Base-by-base conservation (phyloP, 2,329 filamentous ascomycete genomes). In the Leptosphaerulina australis region DNA sequence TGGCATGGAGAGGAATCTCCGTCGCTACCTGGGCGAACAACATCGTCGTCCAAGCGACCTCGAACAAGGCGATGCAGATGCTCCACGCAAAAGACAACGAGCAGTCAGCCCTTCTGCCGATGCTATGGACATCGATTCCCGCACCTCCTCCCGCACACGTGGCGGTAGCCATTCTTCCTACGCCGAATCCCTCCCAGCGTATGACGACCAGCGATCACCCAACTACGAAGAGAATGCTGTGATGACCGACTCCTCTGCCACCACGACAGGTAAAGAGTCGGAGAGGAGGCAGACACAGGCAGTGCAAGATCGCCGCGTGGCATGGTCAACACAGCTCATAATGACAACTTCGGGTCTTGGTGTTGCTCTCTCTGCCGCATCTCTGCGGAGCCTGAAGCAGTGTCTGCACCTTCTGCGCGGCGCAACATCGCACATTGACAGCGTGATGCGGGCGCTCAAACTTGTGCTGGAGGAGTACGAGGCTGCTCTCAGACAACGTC, bases 301-400 rank as follows among this genome's bases (percentile, higher is more conserved):
- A 58, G 71, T 56, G 3, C 65, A 70, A 34, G 66, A 71, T 51
- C 62, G 69, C 34, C 69, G 73, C 20, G 79, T 66, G 9, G 81
- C 78, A 30, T 95, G 91, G 91, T 90, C 89, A 54, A 90, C 88
- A 9, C 86, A 91, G 11, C 78, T 97, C 14, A 88, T 96, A 59
- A 89, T 96, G 70, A 92, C 90, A 4, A 97, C 93, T 0, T 96
- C 91, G 0, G 93, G 91, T 0, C 81, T 97, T 0, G 91, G 91
- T 56, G 87, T 96, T 12, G 91, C 94, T 1, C 91, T 99, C 82
- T 95, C 88, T 64, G 88, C 95, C 14, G 88, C 94, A 65, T 96
- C 90, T 17, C 77, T 97, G 7, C 84, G 86, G 41, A 94, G 88
- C 54, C 77, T 99, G 31, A 91, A 90, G 62, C 93, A 91, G 63